Conservation (phyloP, 768 basidiomycete species). For the Xanthoconium purpureum region DNA sequence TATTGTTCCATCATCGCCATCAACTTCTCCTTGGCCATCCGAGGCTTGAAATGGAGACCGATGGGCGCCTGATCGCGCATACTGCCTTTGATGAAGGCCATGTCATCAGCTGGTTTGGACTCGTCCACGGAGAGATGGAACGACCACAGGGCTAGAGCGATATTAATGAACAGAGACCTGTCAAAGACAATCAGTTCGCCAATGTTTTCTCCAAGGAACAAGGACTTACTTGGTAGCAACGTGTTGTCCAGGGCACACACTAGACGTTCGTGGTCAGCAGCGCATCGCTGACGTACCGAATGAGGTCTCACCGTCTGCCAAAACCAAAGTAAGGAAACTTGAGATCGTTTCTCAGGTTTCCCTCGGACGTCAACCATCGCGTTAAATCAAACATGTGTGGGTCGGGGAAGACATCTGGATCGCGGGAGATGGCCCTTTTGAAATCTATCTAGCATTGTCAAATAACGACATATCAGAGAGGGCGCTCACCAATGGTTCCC, state of each 20-base stretch:
- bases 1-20: constrained; percentile 1
- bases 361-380: constrained; percentile 27
- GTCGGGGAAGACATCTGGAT: constrained; percentile 36
- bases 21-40: constrained; percentile 21
- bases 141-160: constrained; percentile 57
- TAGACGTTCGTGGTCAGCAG: constrained; percentile 13
- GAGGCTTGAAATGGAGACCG: constrained; percentile 48
- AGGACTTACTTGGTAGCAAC: constrained; percentile 40
- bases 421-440: constrained; percentile 35
- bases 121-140: constrained; percentile 50
- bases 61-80: constrained; percentile 40
- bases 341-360: constrained; percentile 41
- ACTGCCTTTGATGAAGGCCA: constrained; percentile 43
- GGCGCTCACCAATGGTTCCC: constrained; percentile 18
- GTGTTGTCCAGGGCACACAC: constrained; percentile 61
- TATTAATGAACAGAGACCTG: constrained; percentile 60
- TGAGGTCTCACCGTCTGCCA: constrained; percentile 34
- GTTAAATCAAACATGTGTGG: constrained; percentile 36
- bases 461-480: not conserved
- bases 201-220: not conserved
- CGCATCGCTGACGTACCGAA: not conserved
- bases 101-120: constrained; percentile 48
- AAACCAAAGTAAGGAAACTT: constrained; percentile 52
- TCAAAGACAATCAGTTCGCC: not conserved
- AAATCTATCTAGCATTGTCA: not conserved